Conservation (phyloP, 2,329 filamentous ascomycete species). For the Xylariaceae sp. region DNA sequence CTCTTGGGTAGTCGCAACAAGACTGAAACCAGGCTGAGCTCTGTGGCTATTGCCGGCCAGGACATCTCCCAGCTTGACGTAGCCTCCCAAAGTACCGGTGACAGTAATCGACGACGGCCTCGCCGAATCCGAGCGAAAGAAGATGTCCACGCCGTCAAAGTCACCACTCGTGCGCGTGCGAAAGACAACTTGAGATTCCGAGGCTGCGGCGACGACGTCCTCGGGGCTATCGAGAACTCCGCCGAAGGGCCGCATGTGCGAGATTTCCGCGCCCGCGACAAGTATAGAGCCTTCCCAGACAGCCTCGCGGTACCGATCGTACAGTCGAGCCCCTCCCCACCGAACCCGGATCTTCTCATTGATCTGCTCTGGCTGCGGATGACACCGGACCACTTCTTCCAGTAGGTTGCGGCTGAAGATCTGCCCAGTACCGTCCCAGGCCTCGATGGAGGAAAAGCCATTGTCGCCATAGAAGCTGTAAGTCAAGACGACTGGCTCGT, state of each 20-base stretch:
- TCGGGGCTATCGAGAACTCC: conserved; percentile 14
- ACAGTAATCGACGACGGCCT: conserved; percentile 11
- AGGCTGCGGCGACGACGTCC: conserved; percentile 7
- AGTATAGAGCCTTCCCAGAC: conserved; percentile 24
- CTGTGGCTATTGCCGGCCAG: neutral
- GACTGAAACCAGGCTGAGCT: neutral
- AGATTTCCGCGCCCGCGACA: conserved; percentile 11
- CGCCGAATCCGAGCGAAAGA: conserved; percentile 4
- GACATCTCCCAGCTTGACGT: neutral
- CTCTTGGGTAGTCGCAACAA: neutral
- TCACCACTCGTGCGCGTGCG: conserved; percentile 22
- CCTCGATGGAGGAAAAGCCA: conserved; percentile 22
- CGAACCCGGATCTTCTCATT: conserved; percentile 15
- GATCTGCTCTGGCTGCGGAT: neutral
- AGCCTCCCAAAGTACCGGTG: no score
- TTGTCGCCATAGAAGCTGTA: conserved; percentile 18
- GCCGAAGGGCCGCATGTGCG: conserved; percentile 17
- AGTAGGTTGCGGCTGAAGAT: conserved; percentile 20
- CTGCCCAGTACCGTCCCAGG: conserved; percentile 20
- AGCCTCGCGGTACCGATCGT: conserved; percentile 26
- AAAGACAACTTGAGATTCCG: conserved; percentile 13
- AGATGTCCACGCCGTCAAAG: conserved; percentile 23
- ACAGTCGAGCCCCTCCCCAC: conserved; percentile 26
- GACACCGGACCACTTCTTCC: conserved; percentile 8
- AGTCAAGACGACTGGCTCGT: conserved; percentile 19